Percentiles rank a stretch among this genome's conserved stretches.
Conservation (phyloP, 2,329 filamentous ascomycete species). For the Pseudogymnoascus sp. region DNA sequence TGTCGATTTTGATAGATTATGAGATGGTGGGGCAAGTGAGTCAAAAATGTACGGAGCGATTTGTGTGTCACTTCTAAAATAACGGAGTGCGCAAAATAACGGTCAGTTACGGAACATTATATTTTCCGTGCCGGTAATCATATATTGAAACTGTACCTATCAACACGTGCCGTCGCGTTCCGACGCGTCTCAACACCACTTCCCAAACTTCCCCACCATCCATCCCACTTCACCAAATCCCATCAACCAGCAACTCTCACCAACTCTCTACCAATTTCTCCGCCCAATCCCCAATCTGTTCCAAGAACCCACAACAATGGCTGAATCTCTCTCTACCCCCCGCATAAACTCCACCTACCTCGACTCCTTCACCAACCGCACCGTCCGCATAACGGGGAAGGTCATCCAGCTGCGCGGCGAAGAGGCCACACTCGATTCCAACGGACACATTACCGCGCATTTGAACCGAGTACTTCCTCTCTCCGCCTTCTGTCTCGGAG, state of each 20-base stretch:
- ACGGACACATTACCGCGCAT: slow-evolving; percentile 64
- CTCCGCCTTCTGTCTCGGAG: not conserved
- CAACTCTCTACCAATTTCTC: not conserved
- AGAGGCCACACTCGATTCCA: slow-evolving; percentile 69
- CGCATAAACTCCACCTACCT: slow-evolving; percentile 77
- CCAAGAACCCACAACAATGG: slow-evolving; percentile 44
- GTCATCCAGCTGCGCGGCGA: slow-evolving; percentile 77
- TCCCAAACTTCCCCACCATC: slow-evolving; percentile 6
- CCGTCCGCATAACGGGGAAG: slow-evolving; percentile 78
- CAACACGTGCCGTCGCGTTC: slow-evolving; percentile 3
- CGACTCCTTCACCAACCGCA: slow-evolving; percentile 61
- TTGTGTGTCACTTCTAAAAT: slow-evolving; percentile 1
- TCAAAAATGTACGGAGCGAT: slow-evolving; percentile 2
- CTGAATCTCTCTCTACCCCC: slow-evolving; percentile 60
- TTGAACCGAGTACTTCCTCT: slow-evolving; percentile 54
- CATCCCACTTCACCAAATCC: slow-evolving; percentile 4
- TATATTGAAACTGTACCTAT: not conserved
- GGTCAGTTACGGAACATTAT: not conserved
- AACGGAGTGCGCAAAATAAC: not conserved
- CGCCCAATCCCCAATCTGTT: not conserved
- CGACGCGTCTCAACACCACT: slow-evolving; percentile 1
- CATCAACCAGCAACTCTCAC: slow-evolving; percentile 8
- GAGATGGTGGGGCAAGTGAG: slow-evolving; percentile 8
- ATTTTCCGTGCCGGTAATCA: not conserved
- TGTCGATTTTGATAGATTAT: slow-evolving; percentile 6